Evolutionary conservation across 1,139 yeast genomes (phyloP), one percentile per base, ranked within the genome.

Genomic region (Lodderomyces metapsilosis): DNA sequence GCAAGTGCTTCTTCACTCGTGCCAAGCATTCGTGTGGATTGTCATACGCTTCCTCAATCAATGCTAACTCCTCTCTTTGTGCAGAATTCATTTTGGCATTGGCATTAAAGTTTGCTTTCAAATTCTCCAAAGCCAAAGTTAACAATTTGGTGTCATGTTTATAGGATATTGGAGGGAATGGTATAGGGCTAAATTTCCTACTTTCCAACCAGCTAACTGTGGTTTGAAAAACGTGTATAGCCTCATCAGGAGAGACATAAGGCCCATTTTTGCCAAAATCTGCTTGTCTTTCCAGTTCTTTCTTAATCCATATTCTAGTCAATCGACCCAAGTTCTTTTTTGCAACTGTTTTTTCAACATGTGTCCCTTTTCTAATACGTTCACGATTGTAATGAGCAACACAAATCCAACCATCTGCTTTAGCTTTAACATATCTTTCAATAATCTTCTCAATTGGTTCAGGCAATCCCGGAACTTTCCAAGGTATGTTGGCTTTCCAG

Each of bases 391-490:
- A 84, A 57, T 92, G 96, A 1, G 98, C 95, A 8, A 88, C 91
- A 1, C 95, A 84, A 10, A 88, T 76, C 98, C 98, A 94, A 6
- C 96, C 95, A 55, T 92, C 97, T 0, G 98, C 97, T 58, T 94
- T 91, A 1, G 97, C 96, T 56, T 88, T 85, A 40, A 92, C 84
- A 52, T 92, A 94, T 38, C 96, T 76, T 53, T 87, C 83, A 45
- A 94, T 91, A 38, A 94, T 87, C 40, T 81, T 79, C 52, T 84
- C 94, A 28, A 92, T 80, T 0, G 98, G 97, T 41, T 79, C 84
- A 3, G 99, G 98, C 61, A 94, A 71, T 0, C 98, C 98, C 1
- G 97, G 96, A 9, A 92, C 98, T 54, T 88, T 84, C 98, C 98
- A 94, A 1, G 97, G 96, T 46, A 92, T 85, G 56, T 92, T 91